Evolutionary conservation across 805 yeast species (phyloP).

Genomic region (Candida maris): DNA sequence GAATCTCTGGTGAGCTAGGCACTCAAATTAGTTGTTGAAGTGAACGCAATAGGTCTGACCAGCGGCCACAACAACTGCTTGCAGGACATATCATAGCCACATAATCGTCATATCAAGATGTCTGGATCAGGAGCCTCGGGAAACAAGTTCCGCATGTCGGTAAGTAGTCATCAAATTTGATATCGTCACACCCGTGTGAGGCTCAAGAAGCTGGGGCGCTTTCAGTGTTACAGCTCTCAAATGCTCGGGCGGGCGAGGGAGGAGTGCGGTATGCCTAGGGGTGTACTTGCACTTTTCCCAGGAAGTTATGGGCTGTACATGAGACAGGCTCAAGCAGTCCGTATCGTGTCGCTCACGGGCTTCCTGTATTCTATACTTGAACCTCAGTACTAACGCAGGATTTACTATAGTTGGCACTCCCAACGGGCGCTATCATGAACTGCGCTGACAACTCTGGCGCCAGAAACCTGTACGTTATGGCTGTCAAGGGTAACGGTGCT

Average conservation of each 20-base stretch:
- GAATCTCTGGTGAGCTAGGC: background rate
- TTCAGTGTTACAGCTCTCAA: too few species aligned
- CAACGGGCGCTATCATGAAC: constrained; percentile 99
- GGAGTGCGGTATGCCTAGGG: too few species aligned
- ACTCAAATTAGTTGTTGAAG: background rate
- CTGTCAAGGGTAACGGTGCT: constrained; percentile 99
- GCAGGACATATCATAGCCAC: constrained; percentile 7
- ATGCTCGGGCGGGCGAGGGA: too few species aligned
- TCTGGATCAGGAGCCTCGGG: constrained; percentile 97
- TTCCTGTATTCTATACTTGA: too few species aligned
- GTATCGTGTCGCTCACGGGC: too few species aligned
- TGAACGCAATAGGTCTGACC: too few species aligned
- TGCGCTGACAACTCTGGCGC: constrained; percentile 99
- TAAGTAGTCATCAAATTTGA: constrained; percentile 44
- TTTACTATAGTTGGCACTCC: constrained; percentile 85
- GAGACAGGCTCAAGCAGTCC: too few species aligned
- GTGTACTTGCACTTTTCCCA: too few species aligned
- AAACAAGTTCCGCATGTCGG: constrained; percentile 99
- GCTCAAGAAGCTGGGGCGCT: background rate
- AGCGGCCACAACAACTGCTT: too few species aligned
- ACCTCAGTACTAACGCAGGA: constrained; percentile 16
- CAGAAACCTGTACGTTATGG: constrained; percentile 96
- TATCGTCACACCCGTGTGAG: constrained; percentile 1
- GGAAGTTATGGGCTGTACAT: too few species aligned
- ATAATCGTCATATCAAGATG: constrained; percentile 42